phyloP scores from a whole-genome alignment of 2,329 filamentous ascomycete species.

The Colletotrichum agaves region DNA sequence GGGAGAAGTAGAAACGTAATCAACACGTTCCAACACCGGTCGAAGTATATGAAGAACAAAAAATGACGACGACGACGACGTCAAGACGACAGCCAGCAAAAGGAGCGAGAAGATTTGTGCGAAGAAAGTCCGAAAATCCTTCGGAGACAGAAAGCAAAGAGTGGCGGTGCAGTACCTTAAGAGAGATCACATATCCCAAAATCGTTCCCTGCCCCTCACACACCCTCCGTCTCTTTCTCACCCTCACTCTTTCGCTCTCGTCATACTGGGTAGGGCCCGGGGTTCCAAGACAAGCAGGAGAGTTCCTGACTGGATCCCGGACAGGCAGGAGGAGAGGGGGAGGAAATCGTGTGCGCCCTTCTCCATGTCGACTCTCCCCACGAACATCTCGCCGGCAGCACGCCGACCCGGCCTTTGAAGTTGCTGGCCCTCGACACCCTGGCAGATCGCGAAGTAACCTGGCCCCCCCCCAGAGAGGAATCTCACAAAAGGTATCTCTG shows the following conservation, averaged over 20 bases:
- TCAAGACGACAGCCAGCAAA: neutral
- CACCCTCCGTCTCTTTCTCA: neutral
- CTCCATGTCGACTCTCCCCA: constrained; percentile 11
- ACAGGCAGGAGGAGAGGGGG: neutral
- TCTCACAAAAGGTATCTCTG: too few relatives aligned
- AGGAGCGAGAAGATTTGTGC: constrained; percentile 21
- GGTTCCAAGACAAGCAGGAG: too few relatives aligned
- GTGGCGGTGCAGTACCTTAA: constrained; percentile 30
- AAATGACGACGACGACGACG: neutral
- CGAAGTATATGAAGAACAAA: neutral
- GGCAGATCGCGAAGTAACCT: neutral
- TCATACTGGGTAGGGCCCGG: neutral
- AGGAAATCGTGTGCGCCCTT: constrained; percentile 3
- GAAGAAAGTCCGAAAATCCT: constrained; percentile 12
- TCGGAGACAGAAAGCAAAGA: neutral
- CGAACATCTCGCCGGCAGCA: constrained; percentile 31
- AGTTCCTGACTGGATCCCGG: neutral
- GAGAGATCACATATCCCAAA: constrained; percentile 29
- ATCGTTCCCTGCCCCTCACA: too few relatives aligned
- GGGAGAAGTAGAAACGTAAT: constrained; percentile 10
- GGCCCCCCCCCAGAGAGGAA: too few relatives aligned
- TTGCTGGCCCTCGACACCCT: neutral
- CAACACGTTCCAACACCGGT: constrained; percentile 22
- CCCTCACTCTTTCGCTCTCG: neutral
- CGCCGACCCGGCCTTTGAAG: constrained; percentile 5